A percentile compares a stretch with the other conserved stretches of the same genome.
These are phyloP conservation scores for Phytophthora tubulina DNA, from an alignment of 352 stramenopile genomes.

Conservation along the genomic window DNA sequence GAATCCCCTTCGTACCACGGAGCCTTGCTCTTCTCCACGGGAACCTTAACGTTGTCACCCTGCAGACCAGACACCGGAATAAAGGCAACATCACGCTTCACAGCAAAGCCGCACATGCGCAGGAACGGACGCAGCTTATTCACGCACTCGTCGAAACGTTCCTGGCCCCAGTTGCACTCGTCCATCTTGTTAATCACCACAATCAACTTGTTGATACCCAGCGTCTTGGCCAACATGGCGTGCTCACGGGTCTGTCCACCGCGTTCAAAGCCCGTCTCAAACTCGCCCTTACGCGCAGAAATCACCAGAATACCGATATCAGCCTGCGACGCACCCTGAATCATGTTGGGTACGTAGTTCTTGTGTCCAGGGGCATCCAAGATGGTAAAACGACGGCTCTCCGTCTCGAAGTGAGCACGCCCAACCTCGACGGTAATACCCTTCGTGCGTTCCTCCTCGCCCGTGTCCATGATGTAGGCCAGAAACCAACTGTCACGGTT, in stretches of 20 bases:
- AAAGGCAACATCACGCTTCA: constrained; percentile 98
- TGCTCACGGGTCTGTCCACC: constrained; percentile 99
- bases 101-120: constrained; percentile 95
- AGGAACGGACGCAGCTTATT: constrained; percentile 96
- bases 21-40: constrained; percentile 66
- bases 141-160: constrained; percentile 92
- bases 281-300: constrained; percentile 96
- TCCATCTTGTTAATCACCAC: constrained; percentile 99
- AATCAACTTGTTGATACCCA: constrained; percentile 98
- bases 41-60: constrained; percentile 97
- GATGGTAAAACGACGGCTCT: constrained; percentile 97
- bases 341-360: constrained; percentile 99
- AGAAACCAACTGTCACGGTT: constrained; percentile 94
- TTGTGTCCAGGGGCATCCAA: constrained; percentile 99
- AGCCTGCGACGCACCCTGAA: constrained; percentile 96
- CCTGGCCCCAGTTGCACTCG: constrained; percentile 96
- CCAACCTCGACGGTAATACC: constrained; percentile 89
- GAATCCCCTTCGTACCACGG: constrained; percentile 96
- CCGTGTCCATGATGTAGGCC: constrained; percentile 99
- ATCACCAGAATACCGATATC: constrained; percentile 98
- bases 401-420: constrained; percentile 97
- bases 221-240: constrained; percentile 98
- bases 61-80: constrained; percentile 97
- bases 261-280: constrained; percentile 99
- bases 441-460: constrained; percentile 98